Conservation (phyloP, 345 rosid genomes). For the Hypericum androsaemum region DNA sequence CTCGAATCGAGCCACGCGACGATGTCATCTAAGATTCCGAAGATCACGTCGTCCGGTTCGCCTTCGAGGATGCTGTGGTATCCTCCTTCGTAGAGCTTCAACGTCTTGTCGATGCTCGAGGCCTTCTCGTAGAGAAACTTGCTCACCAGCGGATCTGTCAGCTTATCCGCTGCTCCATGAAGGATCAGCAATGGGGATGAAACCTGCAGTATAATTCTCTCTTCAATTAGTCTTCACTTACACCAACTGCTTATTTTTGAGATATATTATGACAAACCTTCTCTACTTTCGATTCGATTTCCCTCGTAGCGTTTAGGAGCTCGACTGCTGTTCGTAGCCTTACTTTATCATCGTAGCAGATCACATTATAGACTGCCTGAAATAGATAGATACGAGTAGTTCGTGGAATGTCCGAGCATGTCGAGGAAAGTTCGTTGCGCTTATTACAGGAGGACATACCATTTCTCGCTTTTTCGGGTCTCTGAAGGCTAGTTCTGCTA, state of each 20-base stretch:
- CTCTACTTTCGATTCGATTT: conserved; percentile 56
- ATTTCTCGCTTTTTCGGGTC: conserved; percentile 58
- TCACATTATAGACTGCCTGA: conserved; percentile 73
- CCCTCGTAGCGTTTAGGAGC: conserved; percentile 59
- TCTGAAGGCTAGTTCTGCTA: conserved; percentile 59
- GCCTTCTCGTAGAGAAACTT: conserved; percentile 62
- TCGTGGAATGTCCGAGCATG: background rate
- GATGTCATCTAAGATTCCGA: conserved; percentile 48
- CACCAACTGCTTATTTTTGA: conserved; percentile 1
- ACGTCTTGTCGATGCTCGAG: conserved; percentile 70
- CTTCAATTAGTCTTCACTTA: no score
- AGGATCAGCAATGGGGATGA: conserved; percentile 80
- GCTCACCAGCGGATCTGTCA: conserved; percentile 80
- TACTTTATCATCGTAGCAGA: conserved; percentile 43
- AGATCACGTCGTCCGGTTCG: conserved; percentile 66
- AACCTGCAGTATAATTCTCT: conserved; percentile 37
- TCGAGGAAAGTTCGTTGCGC: background rate
- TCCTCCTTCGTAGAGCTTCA: conserved; percentile 72
- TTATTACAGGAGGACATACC: conserved; percentile 31
- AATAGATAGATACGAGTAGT: conserved; percentile 12
- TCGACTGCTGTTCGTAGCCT: conserved; percentile 72
- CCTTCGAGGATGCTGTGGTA: conserved; percentile 94
- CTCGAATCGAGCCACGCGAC: conserved; percentile 65
- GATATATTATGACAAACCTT: conserved; percentile 31
- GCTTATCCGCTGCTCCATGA: conserved; percentile 82